Percentiles rank a stretch among this genome's conserved stretches.
Conservation (phyloP, 2,329 filamentous ascomycete genomes). For the Colletotrichum tropicicola region DNA sequence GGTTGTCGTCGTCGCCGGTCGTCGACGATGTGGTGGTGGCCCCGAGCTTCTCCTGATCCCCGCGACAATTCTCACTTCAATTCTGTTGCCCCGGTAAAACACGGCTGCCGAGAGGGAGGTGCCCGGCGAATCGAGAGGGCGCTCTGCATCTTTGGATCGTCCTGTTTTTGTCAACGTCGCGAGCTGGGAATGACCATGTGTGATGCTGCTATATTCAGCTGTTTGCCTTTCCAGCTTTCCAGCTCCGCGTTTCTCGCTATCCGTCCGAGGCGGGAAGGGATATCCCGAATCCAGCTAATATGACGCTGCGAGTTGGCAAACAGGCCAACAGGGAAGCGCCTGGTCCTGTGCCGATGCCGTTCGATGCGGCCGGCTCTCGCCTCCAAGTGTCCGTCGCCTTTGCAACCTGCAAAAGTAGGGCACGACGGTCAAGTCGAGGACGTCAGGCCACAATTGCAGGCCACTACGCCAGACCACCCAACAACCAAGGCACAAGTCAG, state of each 20-base stretch:
- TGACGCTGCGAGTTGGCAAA: neutral
- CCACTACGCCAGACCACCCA: neutral
- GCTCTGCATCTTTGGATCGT: neutral
- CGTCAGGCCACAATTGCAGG: conserved; percentile 1
- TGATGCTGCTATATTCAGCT: conserved; percentile 1
- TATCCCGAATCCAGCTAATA: conserved; percentile 6
- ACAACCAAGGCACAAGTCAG: neutral
- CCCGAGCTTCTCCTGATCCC: neutral
- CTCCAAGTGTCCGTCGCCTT: neutral
- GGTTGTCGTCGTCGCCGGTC: neutral
- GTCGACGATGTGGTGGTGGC: neutral
- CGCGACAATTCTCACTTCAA: neutral
- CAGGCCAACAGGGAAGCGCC: neutral
- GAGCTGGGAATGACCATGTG: conserved; percentile 10
- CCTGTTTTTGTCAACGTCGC: neutral
- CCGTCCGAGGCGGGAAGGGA: conserved; percentile 8
- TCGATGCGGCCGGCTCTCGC: neutral
- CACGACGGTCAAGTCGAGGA: neutral
- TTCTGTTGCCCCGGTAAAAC: conserved; percentile 25
- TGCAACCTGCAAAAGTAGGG: too few species aligned
- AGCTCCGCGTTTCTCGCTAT: conserved; percentile 1
- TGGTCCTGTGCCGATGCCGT: neutral
- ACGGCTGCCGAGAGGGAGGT: conserved; percentile 19
- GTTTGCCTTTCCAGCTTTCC: neutral
- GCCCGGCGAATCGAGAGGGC: neutral